Conservation (phyloP, 2,329 filamentous ascomycete genomes). For the Aspergillus ruber region DNA sequence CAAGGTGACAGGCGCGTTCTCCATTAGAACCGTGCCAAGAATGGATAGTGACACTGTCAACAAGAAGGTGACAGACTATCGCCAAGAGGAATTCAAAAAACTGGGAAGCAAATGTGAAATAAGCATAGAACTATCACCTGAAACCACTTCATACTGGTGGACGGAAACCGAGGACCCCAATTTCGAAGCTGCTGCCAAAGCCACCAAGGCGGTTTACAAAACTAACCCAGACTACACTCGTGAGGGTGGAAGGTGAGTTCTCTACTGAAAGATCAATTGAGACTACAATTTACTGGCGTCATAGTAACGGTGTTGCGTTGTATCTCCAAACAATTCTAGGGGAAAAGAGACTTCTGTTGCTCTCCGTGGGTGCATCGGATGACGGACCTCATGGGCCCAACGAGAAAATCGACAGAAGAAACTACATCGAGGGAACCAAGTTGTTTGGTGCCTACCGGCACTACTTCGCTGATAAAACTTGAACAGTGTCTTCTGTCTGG, state of each 20-base stretch:
- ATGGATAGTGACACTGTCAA: slow-evolving; percentile 1
- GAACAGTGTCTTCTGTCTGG: not conserved
- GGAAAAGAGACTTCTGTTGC: slow-evolving; percentile 76
- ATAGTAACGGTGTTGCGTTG: slow-evolving; percentile 27
- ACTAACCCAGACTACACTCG: slow-evolving; percentile 3
- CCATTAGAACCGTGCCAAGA: slow-evolving; percentile 4
- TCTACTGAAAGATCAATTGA: not conserved
- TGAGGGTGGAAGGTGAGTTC: slow-evolving; percentile 6
- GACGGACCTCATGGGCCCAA: slow-evolving; percentile 91
- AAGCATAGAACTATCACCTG: not conserved
- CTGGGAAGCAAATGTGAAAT: not conserved
- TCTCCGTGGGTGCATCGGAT: slow-evolving; percentile 87
- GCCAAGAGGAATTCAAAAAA: slow-evolving; percentile 4
- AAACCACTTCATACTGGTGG: slow-evolving; percentile 1
- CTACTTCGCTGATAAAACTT: slow-evolving; percentile 1
- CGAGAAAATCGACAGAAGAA: slow-evolving; percentile 85
- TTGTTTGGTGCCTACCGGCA: slow-evolving; percentile 45
- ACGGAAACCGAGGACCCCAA: slow-evolving; percentile 1
- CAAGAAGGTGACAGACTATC: not conserved
- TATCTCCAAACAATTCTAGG: slow-evolving; percentile 72
- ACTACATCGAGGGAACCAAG: slow-evolving; percentile 93
- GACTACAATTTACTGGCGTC: not conserved
- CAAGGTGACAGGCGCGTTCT: slow-evolving; percentile 3
- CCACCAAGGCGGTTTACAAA: slow-evolving; percentile 3
- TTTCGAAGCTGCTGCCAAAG: slow-evolving; percentile 1